Base-by-base conservation (phyloP, 1,139 yeast species). In the Pichia sp. region DNA sequence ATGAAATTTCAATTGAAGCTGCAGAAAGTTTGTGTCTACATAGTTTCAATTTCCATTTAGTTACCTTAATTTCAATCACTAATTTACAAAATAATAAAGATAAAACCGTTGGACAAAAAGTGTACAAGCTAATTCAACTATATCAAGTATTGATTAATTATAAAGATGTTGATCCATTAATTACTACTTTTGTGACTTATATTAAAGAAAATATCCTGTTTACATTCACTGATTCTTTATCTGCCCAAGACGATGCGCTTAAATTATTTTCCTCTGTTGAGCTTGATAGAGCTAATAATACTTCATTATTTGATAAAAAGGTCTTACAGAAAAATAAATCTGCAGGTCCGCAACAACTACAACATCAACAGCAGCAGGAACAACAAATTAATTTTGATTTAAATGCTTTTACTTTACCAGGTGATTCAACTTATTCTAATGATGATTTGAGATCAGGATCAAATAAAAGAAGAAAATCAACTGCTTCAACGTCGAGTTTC, bases 11-110 rank as follows among this genome's bases (percentile, higher is more conserved):
- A 18, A 45, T 57, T 30, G 55, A 54, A 38, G 58, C 56, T 34
- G 53, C 61, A 2, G 64, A 62, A 43, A 50, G 47, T 44, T 46
- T 62, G 35, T 52, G 63, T 40, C 53, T 60, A 34, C 62, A 60
- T 45, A 59, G 64, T 48, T 62, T 62, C 51, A 61, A 62, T 46
- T 60, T 62, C 45, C 66, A 62, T 46, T 50, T 62, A 32, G 32
- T 61, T 39, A 55, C 56, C 10, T 47, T 62, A 45, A 46, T 61
- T 33, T 54, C 64, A 11, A 53, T 62, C 5, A 53, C 54, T 18
- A 49, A 45, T 25, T 49, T 62, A 31, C 53, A 56, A 29, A 52
- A 53, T 25, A 40, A 50, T 3, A 44, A 44, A n/a, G 56, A 55
- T 33, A 48, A 48, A 34, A 36, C 39, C 8, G 33, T 54, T 9